Conservation (phyloP, 2,329 filamentous ascomycete genomes). For the Metarhizium anisopliae region DNA sequence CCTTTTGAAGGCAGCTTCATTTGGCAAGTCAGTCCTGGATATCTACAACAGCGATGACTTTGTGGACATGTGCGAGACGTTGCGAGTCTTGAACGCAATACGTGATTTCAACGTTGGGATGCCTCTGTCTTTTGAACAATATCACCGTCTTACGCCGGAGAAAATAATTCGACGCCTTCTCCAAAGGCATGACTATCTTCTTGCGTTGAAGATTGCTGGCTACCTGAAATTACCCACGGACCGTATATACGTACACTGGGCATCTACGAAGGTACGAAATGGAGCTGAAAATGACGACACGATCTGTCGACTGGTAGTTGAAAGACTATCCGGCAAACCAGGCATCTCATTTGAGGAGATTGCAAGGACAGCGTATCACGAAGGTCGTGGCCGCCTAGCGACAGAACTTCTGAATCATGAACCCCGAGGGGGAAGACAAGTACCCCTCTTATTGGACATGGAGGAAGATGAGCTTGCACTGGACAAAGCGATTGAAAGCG, state of each 20-base stretch:
- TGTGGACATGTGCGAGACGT: conserved; percentile 92
- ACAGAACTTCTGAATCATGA: conserved; percentile 90
- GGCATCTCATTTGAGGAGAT: conserved; percentile 96
- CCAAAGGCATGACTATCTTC: conserved; percentile 81
- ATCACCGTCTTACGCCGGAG: conserved; percentile 81
- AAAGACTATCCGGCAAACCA: conserved; percentile 75
- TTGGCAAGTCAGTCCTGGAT: conserved; percentile 94
- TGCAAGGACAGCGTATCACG: conserved; percentile 85
- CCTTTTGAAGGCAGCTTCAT: conserved; percentile 90
- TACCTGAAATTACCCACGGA: conserved; percentile 82
- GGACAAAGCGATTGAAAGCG: conserved; percentile 93
- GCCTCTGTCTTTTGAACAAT: conserved; percentile 88
- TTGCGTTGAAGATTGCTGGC: conserved; percentile 80
- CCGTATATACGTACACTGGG: conserved; percentile 94
- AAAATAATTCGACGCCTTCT: conserved; percentile 78
- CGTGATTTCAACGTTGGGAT: conserved; percentile 87
- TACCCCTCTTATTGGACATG: conserved; percentile 87
- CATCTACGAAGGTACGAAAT: conserved; percentile 81
- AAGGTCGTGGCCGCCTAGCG: conserved; percentile 80
- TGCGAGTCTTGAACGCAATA: conserved; percentile 86
- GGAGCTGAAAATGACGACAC: conserved; percentile 80
- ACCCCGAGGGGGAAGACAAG: conserved; percentile 88
- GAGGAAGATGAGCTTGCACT: conserved; percentile 91
- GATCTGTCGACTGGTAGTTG: conserved; percentile 78
- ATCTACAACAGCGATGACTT: conserved; percentile 98